These are phyloP conservation scores for Lactarius indigo DNA, from an alignment of 768 basidiomycete genomes.

Conservation along the genomic window DNA sequence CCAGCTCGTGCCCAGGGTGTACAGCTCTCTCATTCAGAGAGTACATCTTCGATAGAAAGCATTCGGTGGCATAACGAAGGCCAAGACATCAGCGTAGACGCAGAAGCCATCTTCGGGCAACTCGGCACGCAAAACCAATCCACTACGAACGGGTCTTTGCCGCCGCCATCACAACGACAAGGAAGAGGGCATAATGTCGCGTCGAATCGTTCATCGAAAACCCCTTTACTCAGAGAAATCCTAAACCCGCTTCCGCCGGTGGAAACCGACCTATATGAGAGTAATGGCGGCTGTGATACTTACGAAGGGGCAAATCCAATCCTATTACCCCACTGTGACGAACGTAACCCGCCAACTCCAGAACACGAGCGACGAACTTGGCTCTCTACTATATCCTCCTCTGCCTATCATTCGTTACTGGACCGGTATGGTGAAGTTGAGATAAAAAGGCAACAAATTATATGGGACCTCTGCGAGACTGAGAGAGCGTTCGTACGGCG, in stretches of 20 bases:
- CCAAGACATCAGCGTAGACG: conserved; percentile 15
- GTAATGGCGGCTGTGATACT: not conserved
- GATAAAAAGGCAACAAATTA: conserved; percentile 58
- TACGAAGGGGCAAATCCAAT: conserved; percentile 5
- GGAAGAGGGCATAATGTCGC: not conserved
- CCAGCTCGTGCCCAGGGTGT: conserved; percentile 28
- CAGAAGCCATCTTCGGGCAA: conserved; percentile 23
- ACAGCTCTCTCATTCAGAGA: conserved; percentile 18
- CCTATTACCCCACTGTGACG: conserved; percentile 3
- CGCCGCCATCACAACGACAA: conserved; percentile 3
- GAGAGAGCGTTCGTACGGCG: conserved; percentile 68
- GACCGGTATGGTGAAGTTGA: conserved; percentile 47
- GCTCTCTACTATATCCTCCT: conserved; percentile 24
- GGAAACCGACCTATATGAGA: not conserved
- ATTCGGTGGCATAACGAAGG: conserved; percentile 21
- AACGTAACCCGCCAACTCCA: conserved; percentile 5
- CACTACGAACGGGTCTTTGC: not conserved
- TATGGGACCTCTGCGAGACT: conserved; percentile 63
- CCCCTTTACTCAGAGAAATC: not conserved
- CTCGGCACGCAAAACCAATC: conserved; percentile 5
- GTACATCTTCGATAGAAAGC: conserved; percentile 17
- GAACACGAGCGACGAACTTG: conserved; percentile 23
- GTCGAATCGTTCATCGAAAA: not conserved
- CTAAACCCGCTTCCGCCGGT: not conserved
- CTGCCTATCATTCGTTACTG: conserved; percentile 37